A percentile compares a stretch with the other conserved stretches of the same genome.
Conservation (phyloP, 129 eudicot genomes). For the Solidago caesia region DNA sequence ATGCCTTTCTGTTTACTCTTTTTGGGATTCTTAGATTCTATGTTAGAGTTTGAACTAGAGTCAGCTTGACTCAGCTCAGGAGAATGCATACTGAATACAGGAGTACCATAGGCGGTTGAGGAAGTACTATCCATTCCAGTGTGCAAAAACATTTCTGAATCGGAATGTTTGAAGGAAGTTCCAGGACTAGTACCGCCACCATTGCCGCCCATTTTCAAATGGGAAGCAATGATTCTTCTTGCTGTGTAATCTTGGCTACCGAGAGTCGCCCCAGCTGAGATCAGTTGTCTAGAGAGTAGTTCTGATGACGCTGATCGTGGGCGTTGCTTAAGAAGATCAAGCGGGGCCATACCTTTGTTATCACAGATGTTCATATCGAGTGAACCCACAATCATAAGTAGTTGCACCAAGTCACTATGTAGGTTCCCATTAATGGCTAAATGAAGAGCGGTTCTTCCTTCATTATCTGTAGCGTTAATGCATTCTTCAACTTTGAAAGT, state of each 20-base stretch:
- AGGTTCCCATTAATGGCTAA: constrained; percentile 70
- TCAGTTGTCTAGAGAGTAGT: constrained; percentile 57
- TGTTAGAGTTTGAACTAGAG: constrained; percentile 33
- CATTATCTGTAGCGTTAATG: constrained; percentile 52
- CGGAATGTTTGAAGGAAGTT: constrained; percentile 68
- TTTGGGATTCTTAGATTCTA: constrained; percentile 25
- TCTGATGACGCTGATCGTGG: constrained; percentile 82
- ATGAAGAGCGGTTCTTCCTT: constrained; percentile 86
- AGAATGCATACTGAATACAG: constrained; percentile 25
- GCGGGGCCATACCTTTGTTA: constrained; percentile 62
- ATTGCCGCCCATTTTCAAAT: constrained; percentile 54
- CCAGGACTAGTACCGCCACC: constrained; percentile 73
- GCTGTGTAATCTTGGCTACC: constrained; percentile 63
- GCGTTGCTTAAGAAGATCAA: constrained; percentile 69
- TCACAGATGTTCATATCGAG: constrained; percentile 71
- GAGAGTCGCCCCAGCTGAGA: constrained; percentile 81
- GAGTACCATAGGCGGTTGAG: constrained; percentile 32
- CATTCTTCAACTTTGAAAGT: constrained; percentile 49
- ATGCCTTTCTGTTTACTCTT: constrained; percentile 43
- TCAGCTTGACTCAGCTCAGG: constrained; percentile 34
- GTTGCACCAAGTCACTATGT: constrained; percentile 70
- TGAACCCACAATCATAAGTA: constrained; percentile 58
- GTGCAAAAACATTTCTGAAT: constrained; percentile 62
- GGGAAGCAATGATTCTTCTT: constrained; percentile 74
- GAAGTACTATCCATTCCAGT: constrained; percentile 48